Percentiles rank a stretch among this genome's conserved stretches.
Conservation (phyloP, 1,284 basidiomycete genomes). For the Sporisorium exsertum region DNA sequence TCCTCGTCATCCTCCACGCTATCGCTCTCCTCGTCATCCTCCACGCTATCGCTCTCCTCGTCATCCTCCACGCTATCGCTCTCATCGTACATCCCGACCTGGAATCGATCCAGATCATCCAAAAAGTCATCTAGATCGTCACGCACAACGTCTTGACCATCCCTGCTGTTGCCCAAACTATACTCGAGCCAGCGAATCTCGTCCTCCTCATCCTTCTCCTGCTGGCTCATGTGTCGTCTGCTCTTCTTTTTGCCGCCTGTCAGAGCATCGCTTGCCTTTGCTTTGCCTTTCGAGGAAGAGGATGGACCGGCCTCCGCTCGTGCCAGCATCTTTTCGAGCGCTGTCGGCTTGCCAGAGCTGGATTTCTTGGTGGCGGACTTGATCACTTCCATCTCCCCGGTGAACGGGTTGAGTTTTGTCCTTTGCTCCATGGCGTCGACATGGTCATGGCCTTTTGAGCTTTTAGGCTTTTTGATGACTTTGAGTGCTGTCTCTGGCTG, state of each 20-base stretch:
- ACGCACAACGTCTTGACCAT: slow-evolving; percentile 36
- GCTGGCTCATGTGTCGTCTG: slow-evolving; percentile 44
- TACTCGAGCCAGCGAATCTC: slow-evolving; percentile 68
- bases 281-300: slow-evolving; percentile 20
- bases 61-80: slow-evolving; percentile 20
- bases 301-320: slow-evolving; percentile 33
- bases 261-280: slow-evolving; percentile 11
- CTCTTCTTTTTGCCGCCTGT: slow-evolving; percentile 32
- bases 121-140: slow-evolving; percentile 61
- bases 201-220: slow-evolving; percentile 66
- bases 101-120: slow-evolving; percentile 59
- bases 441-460: background rate
- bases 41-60: slow-evolving; percentile 2
- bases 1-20: slow-evolving; percentile 13
- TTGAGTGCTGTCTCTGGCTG: slow-evolving; percentile 25
- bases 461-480: slow-evolving; percentile 37
- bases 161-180: slow-evolving; percentile 47
- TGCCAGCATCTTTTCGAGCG: slow-evolving; percentile 47
- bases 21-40: slow-evolving; percentile 28
- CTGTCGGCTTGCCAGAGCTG: slow-evolving; percentile 29
- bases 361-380: slow-evolving; percentile 5
- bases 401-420: slow-evolving; percentile 42
- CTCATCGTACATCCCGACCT: slow-evolving; percentile 52
- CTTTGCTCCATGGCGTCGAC: slow-evolving; percentile 2
- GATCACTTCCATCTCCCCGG: slow-evolving; percentile 36